Conservation (phyloP, 345 rosid species). For the Kernera saxatilis region DNA sequence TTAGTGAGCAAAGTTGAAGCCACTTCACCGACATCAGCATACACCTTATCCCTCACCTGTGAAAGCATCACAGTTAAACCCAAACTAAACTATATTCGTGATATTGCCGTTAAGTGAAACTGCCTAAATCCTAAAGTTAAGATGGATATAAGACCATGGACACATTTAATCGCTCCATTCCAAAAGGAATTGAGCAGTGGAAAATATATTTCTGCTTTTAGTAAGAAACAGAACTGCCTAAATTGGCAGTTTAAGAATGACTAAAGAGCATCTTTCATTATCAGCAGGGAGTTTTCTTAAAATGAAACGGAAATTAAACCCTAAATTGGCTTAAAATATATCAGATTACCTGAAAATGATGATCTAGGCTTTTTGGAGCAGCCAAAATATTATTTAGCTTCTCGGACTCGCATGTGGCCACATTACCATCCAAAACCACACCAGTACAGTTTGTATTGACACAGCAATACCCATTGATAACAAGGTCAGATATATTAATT, state of each 20-base stretch:
- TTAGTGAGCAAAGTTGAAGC: constrained; percentile 31
- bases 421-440: constrained; percentile 48
- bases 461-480: constrained; percentile 62
- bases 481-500: constrained; percentile 60
- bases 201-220: neutral
- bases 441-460: constrained; percentile 50
- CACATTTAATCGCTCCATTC: neutral
- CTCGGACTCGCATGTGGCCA: constrained; percentile 30
- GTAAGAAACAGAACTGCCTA: neutral
- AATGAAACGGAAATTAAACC: neutral
- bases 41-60: constrained; percentile 31
- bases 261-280: neutral
- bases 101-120: neutral
- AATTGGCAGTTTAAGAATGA: neutral
- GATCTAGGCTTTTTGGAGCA: constrained; percentile 25
- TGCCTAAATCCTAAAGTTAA: neutral
- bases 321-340: neutral
- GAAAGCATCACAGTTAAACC: constrained; percentile 4
- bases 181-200: neutral
- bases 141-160: neutral
- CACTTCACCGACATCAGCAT: constrained; percentile 28
- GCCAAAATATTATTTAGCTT: constrained; percentile 30
- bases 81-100: neutral
- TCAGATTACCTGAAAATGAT: constrained; percentile 39
- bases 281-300: neutral